Evolutionary conservation across 139 green algal genomes (phyloP), one percentile per base, ranked within the genome.

Genomic region (Volvox africanus): DNA sequence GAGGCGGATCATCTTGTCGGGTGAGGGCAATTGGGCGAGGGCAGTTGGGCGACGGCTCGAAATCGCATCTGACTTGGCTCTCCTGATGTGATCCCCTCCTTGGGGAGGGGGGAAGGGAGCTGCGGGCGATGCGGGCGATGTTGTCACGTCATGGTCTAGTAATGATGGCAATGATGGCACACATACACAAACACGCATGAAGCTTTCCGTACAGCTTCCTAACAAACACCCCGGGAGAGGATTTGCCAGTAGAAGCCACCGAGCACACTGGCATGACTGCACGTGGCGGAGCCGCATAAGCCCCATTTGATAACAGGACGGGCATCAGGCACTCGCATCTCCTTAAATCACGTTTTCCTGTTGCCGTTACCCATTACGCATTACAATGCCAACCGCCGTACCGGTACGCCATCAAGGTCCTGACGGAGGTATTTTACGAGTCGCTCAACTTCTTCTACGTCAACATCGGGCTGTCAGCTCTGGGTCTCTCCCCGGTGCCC

Each of bases 361-460:
- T 30, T 30, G 21, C 84, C 24, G 76, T 35, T 30, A 50, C 50
- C 81, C 50, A 14, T 61, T 5, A 50, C 81, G 32, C 22, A 9
- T 28, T 12, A 75, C 67, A 75, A 26, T 12, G 5, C 22, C 24
- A 32, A 6, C 67, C 11, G 3, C 67, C 73, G 22, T 22, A 35
- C 37, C 81, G 61, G 33, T 37, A 33, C 68, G 61, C 26, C 18
- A 76, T 90, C 0, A 90, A 96, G n/a, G 90, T 86, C 1, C 79
- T 96, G 37, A 21, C 86, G 62, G 80, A 94, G 55, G 89, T 97
- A 32, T 82, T 97, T 12, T 81, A 99, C 90, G 94, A 98, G 91
- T 97, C 93, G 3, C 68, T 97, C 65, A 98, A 98, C 92, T 97
- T 98, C 85, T 99, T 98, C 91, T 99, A 98, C 87, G 90, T 99